Percentiles rank a stretch among this genome's conserved stretches.
These are phyloP conservation scores for Fusarium sp. DNA, from an alignment of 2,329 filamentous ascomycete genomes.

Conservation along the genomic window DNA sequence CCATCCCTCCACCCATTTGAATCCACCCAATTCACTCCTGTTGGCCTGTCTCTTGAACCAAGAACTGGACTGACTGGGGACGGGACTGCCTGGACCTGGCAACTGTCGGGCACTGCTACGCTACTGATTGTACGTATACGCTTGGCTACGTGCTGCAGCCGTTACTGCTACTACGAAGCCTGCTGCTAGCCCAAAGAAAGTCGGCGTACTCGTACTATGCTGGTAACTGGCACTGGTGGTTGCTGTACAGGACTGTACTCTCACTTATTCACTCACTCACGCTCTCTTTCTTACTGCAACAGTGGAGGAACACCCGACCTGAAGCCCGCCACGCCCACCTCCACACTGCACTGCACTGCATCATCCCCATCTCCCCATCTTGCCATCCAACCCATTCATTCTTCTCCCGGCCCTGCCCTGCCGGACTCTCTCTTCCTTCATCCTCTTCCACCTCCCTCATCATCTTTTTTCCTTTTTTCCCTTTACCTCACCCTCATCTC, in stretches of 20 bases:
- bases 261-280: slow-evolving; percentile 16
- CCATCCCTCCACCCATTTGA: slow-evolving; percentile 14
- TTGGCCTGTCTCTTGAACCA: slow-evolving; percentile 12
- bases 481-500: slow-evolving; percentile 38
- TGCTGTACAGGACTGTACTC: slow-evolving; percentile 12
- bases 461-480: slow-evolving; percentile 40
- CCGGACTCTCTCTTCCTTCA: slow-evolving; percentile 42
- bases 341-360: slow-evolving; percentile 43
- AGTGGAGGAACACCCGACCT: slow-evolving; percentile 41
- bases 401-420: slow-evolving; percentile 43
- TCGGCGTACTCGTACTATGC: slow-evolving; percentile 36
- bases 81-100: slow-evolving; percentile 19
- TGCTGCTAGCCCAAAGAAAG: slow-evolving; percentile 4
- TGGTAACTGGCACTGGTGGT: slow-evolving; percentile 12
- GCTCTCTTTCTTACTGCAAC: slow-evolving; percentile 16
- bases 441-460: slow-evolving; percentile 46
- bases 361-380: slow-evolving; percentile 49
- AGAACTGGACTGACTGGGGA: slow-evolving; percentile 16
- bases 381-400: slow-evolving; percentile 46
- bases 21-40: slow-evolving; percentile 21
- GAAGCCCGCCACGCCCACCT: slow-evolving; percentile 46
- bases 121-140: slow-evolving; percentile 23
- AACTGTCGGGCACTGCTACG: slow-evolving; percentile 41
- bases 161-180: slow-evolving; percentile 31
- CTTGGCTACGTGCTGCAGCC: slow-evolving; percentile 33